Evolutionary conservation across 2,329 filamentous ascomycete species (phyloP).

Genomic region (Aspergillus glaucus): DNA sequence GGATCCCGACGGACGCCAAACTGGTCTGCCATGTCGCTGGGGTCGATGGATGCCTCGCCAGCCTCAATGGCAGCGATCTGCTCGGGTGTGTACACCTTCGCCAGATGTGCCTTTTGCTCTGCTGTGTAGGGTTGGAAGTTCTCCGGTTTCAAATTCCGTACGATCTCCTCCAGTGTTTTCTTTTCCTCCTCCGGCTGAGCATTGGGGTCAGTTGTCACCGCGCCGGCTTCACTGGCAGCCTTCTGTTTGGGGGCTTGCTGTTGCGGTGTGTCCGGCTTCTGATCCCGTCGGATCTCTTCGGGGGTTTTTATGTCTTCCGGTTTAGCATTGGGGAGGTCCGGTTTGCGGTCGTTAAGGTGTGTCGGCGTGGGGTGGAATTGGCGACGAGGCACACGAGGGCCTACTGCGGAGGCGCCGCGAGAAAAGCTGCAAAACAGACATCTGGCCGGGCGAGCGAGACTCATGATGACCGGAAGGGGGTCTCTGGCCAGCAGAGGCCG

Average conservation of each 20-base stretch:
- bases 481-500: slow-evolving; percentile 26
- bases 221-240: too few relatives aligned
- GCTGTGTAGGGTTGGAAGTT: slow-evolving; percentile 56
- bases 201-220: too few relatives aligned
- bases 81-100: slow-evolving; percentile 66
- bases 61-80: slow-evolving; percentile 78
- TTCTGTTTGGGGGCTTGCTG: too few relatives aligned
- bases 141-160: slow-evolving; percentile 17
- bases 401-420: slow-evolving; percentile 30
- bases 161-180: slow-evolving; percentile 18
- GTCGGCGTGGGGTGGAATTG: slow-evolving; percentile 43
- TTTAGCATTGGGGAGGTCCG: slow-evolving; percentile 36
- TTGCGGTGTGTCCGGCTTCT: slow-evolving; percentile 13
- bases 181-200: slow-evolving; percentile 13
- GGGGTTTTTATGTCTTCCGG: slow-evolving; percentile 24
- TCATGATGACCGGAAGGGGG: slow-evolving; percentile 36
- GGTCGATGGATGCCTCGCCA: slow-evolving; percentile 69
- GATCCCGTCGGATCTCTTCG: slow-evolving; percentile 13
- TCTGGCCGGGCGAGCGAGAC: slow-evolving; percentile 42
- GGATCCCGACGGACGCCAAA: slow-evolving; percentile 66
- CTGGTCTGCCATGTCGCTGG: slow-evolving; percentile 67
- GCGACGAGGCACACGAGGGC: slow-evolving; percentile 40
- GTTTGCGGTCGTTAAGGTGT: slow-evolving; percentile 32
- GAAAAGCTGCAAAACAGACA: slow-evolving; percentile 48
- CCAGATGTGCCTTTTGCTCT: slow-evolving; percentile 58